Conservation (phyloP, 305 asterid genomes). For the Fraxinus dipetala region DNA sequence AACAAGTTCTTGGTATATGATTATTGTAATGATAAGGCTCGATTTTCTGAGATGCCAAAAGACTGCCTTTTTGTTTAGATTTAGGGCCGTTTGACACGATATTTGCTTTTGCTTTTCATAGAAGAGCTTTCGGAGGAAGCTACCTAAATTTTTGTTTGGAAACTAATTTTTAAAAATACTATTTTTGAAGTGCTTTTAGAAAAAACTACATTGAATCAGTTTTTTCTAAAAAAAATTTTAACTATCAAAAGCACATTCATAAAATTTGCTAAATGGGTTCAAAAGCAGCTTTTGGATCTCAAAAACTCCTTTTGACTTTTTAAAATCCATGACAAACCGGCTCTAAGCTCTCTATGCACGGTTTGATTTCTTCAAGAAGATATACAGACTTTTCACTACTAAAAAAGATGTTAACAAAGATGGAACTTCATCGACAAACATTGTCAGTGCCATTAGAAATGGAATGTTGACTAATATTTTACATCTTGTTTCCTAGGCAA, state of each 20-base stretch:
- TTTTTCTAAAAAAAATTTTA: too few relatives aligned
- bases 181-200: not conserved
- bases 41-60: conserved; percentile 41
- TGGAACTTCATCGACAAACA: not conserved
- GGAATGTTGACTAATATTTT: not conserved
- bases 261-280: too few relatives aligned
- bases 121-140: not conserved
- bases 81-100: not conserved
- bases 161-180: too few relatives aligned
- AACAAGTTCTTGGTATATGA: conserved; percentile 43
- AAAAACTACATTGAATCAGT: not conserved
- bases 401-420: not conserved
- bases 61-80: conserved; percentile 35
- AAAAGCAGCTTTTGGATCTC: not conserved
- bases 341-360: not conserved
- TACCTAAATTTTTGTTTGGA: too few relatives aligned
- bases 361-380: not conserved
- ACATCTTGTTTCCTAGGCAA: not conserved
- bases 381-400: not conserved
- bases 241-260: too few relatives aligned
- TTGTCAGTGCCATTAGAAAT: not conserved
- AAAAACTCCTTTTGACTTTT: not conserved
- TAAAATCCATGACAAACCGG: not conserved
- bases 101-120: not conserved
- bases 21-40: conserved; percentile 42